A percentile compares a stretch with the other conserved stretches of the same genome.
These are phyloP conservation scores for Metschnikowia gruessii DNA, from an alignment of 805 yeast species.

Conservation along the genomic window DNA sequence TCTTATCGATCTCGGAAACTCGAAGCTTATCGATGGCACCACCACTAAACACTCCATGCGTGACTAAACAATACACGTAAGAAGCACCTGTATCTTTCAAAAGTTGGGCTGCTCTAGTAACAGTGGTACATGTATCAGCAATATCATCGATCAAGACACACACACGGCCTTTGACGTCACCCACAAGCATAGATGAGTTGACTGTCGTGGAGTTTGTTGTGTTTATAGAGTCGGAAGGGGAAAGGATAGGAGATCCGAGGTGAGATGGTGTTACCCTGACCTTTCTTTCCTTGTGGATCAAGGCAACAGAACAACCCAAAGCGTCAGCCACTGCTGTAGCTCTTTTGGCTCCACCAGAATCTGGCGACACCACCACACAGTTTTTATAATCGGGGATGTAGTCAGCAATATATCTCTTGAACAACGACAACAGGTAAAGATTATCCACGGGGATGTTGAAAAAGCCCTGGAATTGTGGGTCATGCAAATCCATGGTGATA, in stretches of 20 bases:
- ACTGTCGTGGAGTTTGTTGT: slow-evolving; percentile 28
- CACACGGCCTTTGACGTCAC: slow-evolving; percentile 81
- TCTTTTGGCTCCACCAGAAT: slow-evolving; percentile 98
- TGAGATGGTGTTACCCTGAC: slow-evolving; percentile 34
- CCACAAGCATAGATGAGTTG: slow-evolving; percentile 93
- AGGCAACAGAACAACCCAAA: slow-evolving; percentile 83
- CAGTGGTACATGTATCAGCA: slow-evolving; percentile 90
- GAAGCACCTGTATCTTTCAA: slow-evolving; percentile 92
- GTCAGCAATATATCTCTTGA: slow-evolving; percentile 79
- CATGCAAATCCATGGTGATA: slow-evolving; percentile 97
- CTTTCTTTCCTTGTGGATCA: slow-evolving; percentile 91
- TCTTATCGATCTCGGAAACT: slow-evolving; percentile 70
- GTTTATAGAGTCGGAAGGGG: slow-evolving; percentile 20
- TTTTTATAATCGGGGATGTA: slow-evolving; percentile 76
- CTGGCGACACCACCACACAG: slow-evolving; percentile 94
- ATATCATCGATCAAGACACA: slow-evolving; percentile 93
- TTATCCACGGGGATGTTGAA: slow-evolving; percentile 96
- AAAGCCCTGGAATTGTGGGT: slow-evolving; percentile 97
- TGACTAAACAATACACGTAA: slow-evolving; percentile 79
- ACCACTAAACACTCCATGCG: slow-evolving; percentile 92
- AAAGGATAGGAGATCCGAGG: slow-evolving; percentile 20
- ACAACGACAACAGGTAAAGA: slow-evolving; percentile 79
- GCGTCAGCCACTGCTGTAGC: slow-evolving; percentile 94
- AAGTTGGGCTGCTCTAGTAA: slow-evolving; percentile 86
- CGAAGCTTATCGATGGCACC: slow-evolving; percentile 76